Evolutionary conservation across 192 early-diverging fungal species (phyloP), one percentile per base, ranked within the genome.

Genomic region (Podila epigama): DNA sequence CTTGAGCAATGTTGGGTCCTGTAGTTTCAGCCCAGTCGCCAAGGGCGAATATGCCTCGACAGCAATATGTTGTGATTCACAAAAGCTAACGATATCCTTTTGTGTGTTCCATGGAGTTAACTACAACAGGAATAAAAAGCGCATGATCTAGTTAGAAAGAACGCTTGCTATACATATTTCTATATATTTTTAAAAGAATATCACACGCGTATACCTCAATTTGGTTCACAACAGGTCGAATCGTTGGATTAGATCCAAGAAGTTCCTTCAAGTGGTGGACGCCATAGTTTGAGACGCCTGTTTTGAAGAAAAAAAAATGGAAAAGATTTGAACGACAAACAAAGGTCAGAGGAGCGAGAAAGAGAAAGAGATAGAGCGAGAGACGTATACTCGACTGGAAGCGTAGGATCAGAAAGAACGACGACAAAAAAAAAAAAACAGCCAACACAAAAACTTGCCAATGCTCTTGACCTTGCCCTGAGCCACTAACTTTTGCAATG

Each of bases 1-100:
- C 15, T 83, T 56, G 5, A 78, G 59, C 41, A 91, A 59, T 29
- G 51, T 75, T 3, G 83, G 73, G 52, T 92, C 86, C 34, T 75
- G 36, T 1, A 89, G 70, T 58, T 86, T 84, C 39, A 72, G 71
- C 7, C 81, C 86, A 15, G 71, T 75, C 15, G 79, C 80, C 22
- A 89, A 72, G 12, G 87, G 85, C 18, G 73, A 85, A 53, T 89
- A 89, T 2, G 87, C 86, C 75, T 87, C 85, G 18, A 89, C 59
- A 1, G 81, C 70, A 35, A 89, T 89, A 54, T 75, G 67, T 41
- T 89, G 69, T 6, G 70, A 37, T n/a, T 78, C 53, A 58, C 87
- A 89, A 48, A 83, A 88, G 0, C 64, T 55, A 0, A 77, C 77
- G 10, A 88, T 73, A 5, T 88, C 85, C 25, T 48, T 40, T 25